These are phyloP conservation scores for Entomortierella beljakovae DNA, from an alignment of 192 early-diverging fungal species.

Conservation along the genomic window DNA sequence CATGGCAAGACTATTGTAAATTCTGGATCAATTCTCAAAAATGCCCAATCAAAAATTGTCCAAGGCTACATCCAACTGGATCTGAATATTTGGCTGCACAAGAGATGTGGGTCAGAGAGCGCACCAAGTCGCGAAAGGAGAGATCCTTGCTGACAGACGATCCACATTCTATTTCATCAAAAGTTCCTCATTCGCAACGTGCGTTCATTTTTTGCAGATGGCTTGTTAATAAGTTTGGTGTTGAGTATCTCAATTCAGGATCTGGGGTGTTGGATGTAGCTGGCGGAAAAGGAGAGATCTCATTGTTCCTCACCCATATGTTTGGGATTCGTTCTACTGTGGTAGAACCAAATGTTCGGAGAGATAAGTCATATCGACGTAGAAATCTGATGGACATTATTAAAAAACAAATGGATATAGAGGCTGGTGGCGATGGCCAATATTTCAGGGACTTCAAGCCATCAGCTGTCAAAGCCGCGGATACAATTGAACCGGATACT, in stretches of 20 bases:
- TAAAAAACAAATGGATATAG: slow-evolving; percentile 41
- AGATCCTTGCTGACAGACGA: slow-evolving; percentile 53
- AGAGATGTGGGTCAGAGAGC: slow-evolving; percentile 50
- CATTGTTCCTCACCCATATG: slow-evolving; percentile 59
- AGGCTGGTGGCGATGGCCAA: slow-evolving; percentile 30
- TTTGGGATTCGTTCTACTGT: slow-evolving; percentile 61
- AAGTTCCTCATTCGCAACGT: slow-evolving; percentile 59
- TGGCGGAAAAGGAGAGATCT: slow-evolving; percentile 66
- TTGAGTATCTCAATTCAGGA: slow-evolving; percentile 45
- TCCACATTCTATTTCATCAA: slow-evolving; percentile 52
- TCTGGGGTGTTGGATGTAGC: slow-evolving; percentile 64
- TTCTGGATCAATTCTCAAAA: slow-evolving; percentile 52
- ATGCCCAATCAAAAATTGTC: slow-evolving; percentile 28
- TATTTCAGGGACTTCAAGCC: not conserved
- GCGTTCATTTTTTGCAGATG: slow-evolving; percentile 65
- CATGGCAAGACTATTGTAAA: slow-evolving; percentile 46
- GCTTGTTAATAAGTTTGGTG: slow-evolving; percentile 58
- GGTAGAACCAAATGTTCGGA: slow-evolving; percentile 60
- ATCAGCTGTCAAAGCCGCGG: not conserved
- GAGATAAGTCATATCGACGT: slow-evolving; percentile 40
- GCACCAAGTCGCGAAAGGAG: slow-evolving; percentile 33
- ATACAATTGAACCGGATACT: not conserved
- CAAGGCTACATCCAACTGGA: slow-evolving; percentile 23
- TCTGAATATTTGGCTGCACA: slow-evolving; percentile 11
- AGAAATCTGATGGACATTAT: slow-evolving; percentile 38